Conservation (phyloP, 257 asterid species). For the Solanum tacnaense region DNA sequence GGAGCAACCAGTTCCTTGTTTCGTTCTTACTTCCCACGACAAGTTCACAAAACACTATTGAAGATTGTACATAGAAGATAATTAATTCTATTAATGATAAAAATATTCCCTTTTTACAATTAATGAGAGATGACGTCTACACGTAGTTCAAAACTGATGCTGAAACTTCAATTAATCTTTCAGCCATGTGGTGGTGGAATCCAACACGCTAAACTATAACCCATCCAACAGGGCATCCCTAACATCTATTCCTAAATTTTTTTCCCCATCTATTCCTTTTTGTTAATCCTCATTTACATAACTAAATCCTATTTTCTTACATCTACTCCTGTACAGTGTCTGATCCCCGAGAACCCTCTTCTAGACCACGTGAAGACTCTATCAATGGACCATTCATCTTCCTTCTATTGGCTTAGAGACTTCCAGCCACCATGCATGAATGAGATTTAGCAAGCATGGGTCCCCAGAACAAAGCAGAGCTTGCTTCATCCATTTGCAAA, state of each 20-base stretch:
- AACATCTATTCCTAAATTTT: not conserved
- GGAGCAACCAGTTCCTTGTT: not conserved
- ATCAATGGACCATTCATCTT: not conserved
- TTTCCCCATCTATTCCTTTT: conserved; percentile 11
- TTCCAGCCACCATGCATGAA: not conserved
- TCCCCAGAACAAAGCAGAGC: not conserved
- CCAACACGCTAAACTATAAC: not conserved
- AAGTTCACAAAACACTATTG: not conserved
- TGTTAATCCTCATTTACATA: conserved; percentile 45
- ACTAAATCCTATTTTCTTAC: conserved; percentile 35
- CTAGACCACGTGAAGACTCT: not conserved
- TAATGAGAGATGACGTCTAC: not conserved
- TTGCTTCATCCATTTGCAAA: not conserved
- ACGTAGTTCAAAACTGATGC: conserved; percentile 3
- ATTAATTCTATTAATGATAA: not conserved
- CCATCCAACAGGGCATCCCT: not conserved
- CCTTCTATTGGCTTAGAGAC: conserved; percentile 1
- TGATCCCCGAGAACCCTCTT: conserved; percentile 16
- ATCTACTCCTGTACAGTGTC: conserved; percentile 47
- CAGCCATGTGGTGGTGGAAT: not conserved
- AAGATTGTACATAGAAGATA: not conserved
- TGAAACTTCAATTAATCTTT: not conserved
- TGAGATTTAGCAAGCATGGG: not conserved
- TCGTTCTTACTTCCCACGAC: not conserved
- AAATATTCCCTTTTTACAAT: not conserved